Evolutionary conservation across 2,329 filamentous ascomycete species (phyloP).

Genomic region (Penicillium expansum): DNA sequence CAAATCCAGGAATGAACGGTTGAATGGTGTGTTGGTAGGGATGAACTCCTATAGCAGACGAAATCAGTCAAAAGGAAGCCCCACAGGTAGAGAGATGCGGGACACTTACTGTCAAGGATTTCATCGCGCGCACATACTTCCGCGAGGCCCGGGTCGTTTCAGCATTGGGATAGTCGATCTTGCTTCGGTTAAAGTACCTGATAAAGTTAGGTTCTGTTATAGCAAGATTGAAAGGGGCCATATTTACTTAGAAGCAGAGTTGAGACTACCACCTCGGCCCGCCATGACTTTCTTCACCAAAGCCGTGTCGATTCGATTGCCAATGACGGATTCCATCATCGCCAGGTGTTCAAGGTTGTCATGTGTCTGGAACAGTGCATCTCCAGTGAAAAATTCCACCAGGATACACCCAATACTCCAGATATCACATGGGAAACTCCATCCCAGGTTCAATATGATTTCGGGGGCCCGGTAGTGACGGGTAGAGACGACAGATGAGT

Average conservation of each 20-base stretch:
- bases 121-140: constrained; percentile 69
- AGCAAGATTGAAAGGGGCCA: constrained; percentile 10
- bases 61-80: constrained; percentile 13
- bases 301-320: constrained; percentile 54
- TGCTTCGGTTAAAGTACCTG: constrained; percentile 56
- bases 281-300: constrained; percentile 54
- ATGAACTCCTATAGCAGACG: constrained; percentile 57
- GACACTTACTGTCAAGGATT: constrained; percentile 54
- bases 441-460: constrained; percentile 65
- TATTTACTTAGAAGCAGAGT: constrained; percentile 55
- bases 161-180: constrained; percentile 61
- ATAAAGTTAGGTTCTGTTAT: constrained; percentile 30
- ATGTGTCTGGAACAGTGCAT: constrained; percentile 66
- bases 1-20: constrained; percentile 62
- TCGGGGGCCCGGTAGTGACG: constrained; percentile 66
- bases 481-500: constrained; percentile 66
- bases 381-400: constrained; percentile 67
- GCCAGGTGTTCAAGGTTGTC: constrained; percentile 67
- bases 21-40: constrained; percentile 58
- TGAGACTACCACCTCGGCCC: constrained; percentile 49
- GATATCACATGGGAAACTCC: constrained; percentile 67
- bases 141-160: constrained; percentile 63
- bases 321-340: constrained; percentile 67
- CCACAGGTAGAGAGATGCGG: neutral
- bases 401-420: constrained; percentile 69